phyloP scores from a whole-genome alignment of 2,329 filamentous ascomycete genomes.

The Neopestalotiopsis sp. region DNA sequence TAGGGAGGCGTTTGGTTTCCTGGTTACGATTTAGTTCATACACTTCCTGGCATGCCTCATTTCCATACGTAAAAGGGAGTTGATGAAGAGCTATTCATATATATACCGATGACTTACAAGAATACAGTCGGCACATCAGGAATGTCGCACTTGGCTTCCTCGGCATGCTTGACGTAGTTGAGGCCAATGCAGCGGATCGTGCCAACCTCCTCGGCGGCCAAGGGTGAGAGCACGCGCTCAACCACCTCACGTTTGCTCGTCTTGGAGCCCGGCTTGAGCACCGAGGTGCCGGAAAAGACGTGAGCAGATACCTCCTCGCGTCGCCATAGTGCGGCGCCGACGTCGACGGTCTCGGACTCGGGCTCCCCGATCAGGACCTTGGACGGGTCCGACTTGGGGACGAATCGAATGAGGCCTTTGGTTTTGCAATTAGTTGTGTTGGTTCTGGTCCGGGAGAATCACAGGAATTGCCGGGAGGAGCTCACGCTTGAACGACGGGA shows the following conservation, averaged over 20 bases:
- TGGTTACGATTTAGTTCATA: conserved; percentile 20
- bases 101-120: conserved; percentile 40
- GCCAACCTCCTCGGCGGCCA: conserved; percentile 53
- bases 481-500: conserved; percentile 10
- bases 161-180: conserved; percentile 48
- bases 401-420: conserved; percentile 60
- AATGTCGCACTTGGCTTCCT: conserved; percentile 55
- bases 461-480: neutral
- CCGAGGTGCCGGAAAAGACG: conserved; percentile 64
- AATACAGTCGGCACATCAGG: conserved; percentile 62
- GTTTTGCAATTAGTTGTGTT: neutral
- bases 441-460: neutral
- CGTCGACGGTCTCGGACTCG: conserved; percentile 55
- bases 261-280: conserved; percentile 56
- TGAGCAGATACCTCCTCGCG: conserved; percentile 60
- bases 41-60: neutral
- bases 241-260: conserved; percentile 50
- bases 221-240: conserved; percentile 54
- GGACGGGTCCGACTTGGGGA: conserved; percentile 54
- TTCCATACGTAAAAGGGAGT: neutral
- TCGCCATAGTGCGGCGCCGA: conserved; percentile 60
- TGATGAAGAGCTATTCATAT: neutral
- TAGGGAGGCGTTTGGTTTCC: conserved; percentile 58
- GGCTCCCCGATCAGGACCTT: conserved; percentile 57
- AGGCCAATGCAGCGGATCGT: conserved; percentile 64